Evolutionary conservation across 2,329 filamentous ascomycete genomes (phyloP).

Genomic region (Sordariomycetes sp.): DNA sequence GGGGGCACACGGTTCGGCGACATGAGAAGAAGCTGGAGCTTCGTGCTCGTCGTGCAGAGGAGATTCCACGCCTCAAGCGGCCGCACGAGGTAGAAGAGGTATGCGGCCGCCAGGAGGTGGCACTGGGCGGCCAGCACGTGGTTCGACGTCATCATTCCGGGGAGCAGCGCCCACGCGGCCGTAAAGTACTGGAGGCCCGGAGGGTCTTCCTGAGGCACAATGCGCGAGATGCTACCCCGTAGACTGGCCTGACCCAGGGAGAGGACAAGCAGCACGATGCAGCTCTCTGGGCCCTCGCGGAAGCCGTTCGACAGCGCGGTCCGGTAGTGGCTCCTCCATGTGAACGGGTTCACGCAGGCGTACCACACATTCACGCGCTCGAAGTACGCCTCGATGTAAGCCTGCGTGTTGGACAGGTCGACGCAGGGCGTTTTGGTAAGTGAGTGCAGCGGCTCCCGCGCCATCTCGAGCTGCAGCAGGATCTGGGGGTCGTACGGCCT

Average conservation of each 20-base stretch:
- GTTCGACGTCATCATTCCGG: conserved; percentile 67
- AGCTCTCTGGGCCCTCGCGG: conserved; percentile 67
- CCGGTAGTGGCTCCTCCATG: conserved; percentile 64
- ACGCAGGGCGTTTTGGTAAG: conserved; percentile 52
- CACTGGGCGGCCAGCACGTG: conserved; percentile 69
- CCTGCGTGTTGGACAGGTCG: conserved; percentile 59
- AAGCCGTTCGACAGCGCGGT: conserved; percentile 65
- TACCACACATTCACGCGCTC: conserved; percentile 76
- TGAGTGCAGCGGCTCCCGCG: conserved; percentile 58
- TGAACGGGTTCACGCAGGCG: conserved; percentile 72
- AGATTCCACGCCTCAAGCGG: conserved; percentile 76
- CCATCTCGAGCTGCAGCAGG: conserved; percentile 71
- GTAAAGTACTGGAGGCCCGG: conserved; percentile 71
- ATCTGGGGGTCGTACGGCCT: conserved; percentile 69
- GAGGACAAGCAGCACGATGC: conserved; percentile 66
- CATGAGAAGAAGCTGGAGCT: conserved; percentile 66
- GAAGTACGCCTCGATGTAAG: conserved; percentile 71
- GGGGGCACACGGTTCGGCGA: conserved; percentile 57
- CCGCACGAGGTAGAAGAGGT: conserved; percentile 70
- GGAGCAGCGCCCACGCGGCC: conserved; percentile 65
- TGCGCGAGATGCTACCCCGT: conserved; percentile 61
- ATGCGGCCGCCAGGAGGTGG: conserved; percentile 67
- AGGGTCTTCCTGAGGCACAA: conserved; percentile 54
- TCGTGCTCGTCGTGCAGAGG: conserved; percentile 67
- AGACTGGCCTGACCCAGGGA: conserved; percentile 66